Evolutionary conservation across 2,329 filamentous ascomycete genomes (phyloP).

Genomic region (Phyllosticta citribraziliensis): DNA sequence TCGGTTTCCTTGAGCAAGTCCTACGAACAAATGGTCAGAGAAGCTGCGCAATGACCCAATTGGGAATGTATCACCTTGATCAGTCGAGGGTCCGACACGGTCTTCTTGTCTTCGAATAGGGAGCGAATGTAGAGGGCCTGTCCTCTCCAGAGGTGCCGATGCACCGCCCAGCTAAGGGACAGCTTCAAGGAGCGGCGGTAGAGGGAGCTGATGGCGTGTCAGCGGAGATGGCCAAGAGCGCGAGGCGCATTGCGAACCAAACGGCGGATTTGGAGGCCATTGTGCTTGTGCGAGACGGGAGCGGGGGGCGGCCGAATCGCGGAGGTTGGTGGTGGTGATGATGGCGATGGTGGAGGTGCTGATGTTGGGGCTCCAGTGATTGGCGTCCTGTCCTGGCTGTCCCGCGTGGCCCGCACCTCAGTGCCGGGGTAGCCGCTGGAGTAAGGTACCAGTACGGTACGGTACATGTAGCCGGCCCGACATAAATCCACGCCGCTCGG

Average conservation of each 20-base stretch:
- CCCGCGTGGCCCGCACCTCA: neutral
- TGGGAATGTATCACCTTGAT: constrained; percentile 56
- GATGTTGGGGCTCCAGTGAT: constrained; percentile 15
- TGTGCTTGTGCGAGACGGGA: constrained; percentile 13
- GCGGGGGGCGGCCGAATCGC: neutral
- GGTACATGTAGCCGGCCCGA: neutral
- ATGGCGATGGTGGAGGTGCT: constrained; percentile 12
- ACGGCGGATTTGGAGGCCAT: constrained; percentile 34
- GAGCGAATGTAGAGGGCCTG: constrained; percentile 94
- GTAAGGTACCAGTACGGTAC: too few species aligned
- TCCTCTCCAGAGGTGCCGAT: constrained; percentile 86
- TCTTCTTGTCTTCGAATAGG: constrained; percentile 86
- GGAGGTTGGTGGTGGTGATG: constrained; percentile 14
- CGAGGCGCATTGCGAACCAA: constrained; percentile 14
- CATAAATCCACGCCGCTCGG: neutral
- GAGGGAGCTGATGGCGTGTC: constrained; percentile 46
- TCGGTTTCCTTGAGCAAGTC: constrained; percentile 80
- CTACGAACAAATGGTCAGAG: constrained; percentile 38
- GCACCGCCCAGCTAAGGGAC: constrained; percentile 88
- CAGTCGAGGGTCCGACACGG: constrained; percentile 74
- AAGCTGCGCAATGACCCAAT: neutral
- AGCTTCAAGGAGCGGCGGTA: constrained; percentile 92
- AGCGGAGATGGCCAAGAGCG: constrained; percentile 16
- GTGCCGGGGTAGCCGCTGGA: too few species aligned
- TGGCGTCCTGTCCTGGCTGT: neutral